Base-by-base conservation (phyloP, 441 rosid species). In the Raphanus hybrid region DNA sequence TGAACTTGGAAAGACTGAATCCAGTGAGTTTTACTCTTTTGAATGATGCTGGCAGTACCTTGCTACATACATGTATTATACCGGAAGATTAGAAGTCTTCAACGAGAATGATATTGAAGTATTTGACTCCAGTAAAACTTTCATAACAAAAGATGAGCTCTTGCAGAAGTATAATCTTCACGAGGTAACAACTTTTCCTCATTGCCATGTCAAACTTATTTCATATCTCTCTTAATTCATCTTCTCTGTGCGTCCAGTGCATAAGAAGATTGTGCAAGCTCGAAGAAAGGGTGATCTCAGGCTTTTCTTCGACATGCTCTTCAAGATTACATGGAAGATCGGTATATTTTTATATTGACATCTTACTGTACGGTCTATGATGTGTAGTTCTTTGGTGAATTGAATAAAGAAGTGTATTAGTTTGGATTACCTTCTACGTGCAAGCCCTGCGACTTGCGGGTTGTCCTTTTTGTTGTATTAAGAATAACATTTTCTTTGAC, bases 11-110 rank as follows among this genome's bases (percentile, higher is more conserved):
- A 63, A 43, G n/a, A 43, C 69, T 73, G 18, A 74, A 26, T 29
- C 18, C 14, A 57, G 9, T 58, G 52, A 65, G 12, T 26, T 59
- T 48, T 63, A 18, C 12, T 67, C 69, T 52, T 23, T 55, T 74
- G 59, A 48, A 50, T 70, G 99, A 95, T 57, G 87, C 91, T 54
- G 86, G 85, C 75, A 23, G 26, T 23, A 81, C 91, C 74, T 75
- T 93, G 98, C 91, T 54, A 93, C 98, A 16, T 95, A 95, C 84
- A 91, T 95, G 99, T 95, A 95, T 85, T 95, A 95, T 68, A 95
- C 97, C 29, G 97, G 99, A 50, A 91, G 96, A 70, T 87, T 95
- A 86, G 98, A 95, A 85, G 99, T 95, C 75, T 90, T 88, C 85
- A 95, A 95, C 82, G 99, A 91, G 85, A 95, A 95, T 91, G 99